Percentiles rank a stretch among this genome's conserved stretches.
These are phyloP conservation scores for Mycena kentingensis DNA, from an alignment of 768 basidiomycete species.

Conservation along the genomic window DNA sequence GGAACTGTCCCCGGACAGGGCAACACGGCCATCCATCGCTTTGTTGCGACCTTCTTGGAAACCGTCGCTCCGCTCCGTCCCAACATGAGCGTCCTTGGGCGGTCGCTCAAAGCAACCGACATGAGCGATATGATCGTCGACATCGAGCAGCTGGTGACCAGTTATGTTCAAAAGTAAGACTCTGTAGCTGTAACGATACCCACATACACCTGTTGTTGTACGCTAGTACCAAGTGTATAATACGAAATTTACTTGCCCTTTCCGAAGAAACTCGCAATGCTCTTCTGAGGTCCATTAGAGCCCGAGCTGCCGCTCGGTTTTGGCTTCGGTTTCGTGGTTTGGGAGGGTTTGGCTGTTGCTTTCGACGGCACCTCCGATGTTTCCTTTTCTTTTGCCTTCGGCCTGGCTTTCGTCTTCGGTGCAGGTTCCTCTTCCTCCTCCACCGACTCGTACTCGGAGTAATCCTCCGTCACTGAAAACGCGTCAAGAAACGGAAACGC, in stretches of 20 bases:
- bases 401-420: slow-evolving; percentile 30
- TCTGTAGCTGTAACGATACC: too few relatives aligned
- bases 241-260: slow-evolving; percentile 9
- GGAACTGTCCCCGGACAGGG: slow-evolving; percentile 15
- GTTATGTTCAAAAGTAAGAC: too few relatives aligned
- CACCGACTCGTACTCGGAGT: slow-evolving; percentile 80
- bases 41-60: slow-evolving; percentile 20
- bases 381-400: slow-evolving; percentile 24
- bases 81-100: slow-evolving; percentile 22
- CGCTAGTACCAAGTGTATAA: background rate
- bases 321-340: slow-evolving; percentile 11
- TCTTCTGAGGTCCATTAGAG: slow-evolving; percentile 31
- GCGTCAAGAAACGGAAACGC: background rate
- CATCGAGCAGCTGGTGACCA: slow-evolving; percentile 14
- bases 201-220: background rate
- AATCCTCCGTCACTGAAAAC: slow-evolving; percentile 74
- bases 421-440: slow-evolving; percentile 53
- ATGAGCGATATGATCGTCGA: slow-evolving; percentile 16
- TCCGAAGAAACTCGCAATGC: slow-evolving; percentile 41
- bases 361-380: slow-evolving; percentile 16
- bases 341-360: slow-evolving; percentile 19
- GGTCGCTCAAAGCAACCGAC: slow-evolving; percentile 15
- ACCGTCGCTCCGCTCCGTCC: slow-evolving; percentile 16
- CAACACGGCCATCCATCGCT: slow-evolving; percentile 21
- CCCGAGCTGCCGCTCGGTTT: slow-evolving; percentile 28